A percentile compares a stretch with the other conserved stretches of the same genome.
phyloP scores from a whole-genome alignment of 805 yeast genomes.

The Ogataea thermomethanolica region DNA sequence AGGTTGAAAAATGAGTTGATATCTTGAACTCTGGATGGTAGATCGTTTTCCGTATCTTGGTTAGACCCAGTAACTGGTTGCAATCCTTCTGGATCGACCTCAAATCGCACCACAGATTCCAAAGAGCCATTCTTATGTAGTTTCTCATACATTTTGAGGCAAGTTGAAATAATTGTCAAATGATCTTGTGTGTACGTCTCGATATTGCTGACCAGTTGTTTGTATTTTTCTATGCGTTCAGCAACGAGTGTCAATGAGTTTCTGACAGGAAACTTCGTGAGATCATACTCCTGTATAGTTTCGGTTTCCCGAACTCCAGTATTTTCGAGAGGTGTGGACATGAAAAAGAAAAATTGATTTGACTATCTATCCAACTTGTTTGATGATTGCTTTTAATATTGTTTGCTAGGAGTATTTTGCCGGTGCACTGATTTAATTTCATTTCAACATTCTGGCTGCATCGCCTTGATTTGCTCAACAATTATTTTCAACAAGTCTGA shows the following conservation, averaged over 20 bases:
- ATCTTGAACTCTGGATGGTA: slow-evolving; percentile 7
- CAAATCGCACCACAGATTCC: slow-evolving; percentile 30
- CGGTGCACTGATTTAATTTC: too few relatives aligned
- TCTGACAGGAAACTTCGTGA: slow-evolving; percentile 12
- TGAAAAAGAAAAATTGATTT: too few relatives aligned
- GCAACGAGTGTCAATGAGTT: slow-evolving; percentile 28
- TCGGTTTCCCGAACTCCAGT: neutral
- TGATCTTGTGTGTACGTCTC: slow-evolving; percentile 28
- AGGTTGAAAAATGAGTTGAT: slow-evolving; percentile 31
- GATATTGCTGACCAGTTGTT: slow-evolving; percentile 23
- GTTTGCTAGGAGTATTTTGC: too few relatives aligned
- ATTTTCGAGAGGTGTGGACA: too few relatives aligned
- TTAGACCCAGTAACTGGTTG: slow-evolving; percentile 27
- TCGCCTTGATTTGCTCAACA: slow-evolving; percentile 8
- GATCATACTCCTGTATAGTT: neutral
- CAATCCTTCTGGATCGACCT: slow-evolving; percentile 22
- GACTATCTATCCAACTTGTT: too few relatives aligned
- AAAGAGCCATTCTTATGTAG: slow-evolving; percentile 20
- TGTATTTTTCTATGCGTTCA: slow-evolving; percentile 29
- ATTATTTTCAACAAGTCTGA: slow-evolving; percentile 8
- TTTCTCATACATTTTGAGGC: slow-evolving; percentile 25
- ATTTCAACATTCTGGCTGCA: neutral
- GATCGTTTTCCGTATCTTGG: neutral
- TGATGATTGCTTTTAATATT: too few relatives aligned
- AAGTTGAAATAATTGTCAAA: slow-evolving; percentile 19